Base-by-base conservation (phyloP, 306 rosid genomes). In the Castanopsis chinensis region DNA sequence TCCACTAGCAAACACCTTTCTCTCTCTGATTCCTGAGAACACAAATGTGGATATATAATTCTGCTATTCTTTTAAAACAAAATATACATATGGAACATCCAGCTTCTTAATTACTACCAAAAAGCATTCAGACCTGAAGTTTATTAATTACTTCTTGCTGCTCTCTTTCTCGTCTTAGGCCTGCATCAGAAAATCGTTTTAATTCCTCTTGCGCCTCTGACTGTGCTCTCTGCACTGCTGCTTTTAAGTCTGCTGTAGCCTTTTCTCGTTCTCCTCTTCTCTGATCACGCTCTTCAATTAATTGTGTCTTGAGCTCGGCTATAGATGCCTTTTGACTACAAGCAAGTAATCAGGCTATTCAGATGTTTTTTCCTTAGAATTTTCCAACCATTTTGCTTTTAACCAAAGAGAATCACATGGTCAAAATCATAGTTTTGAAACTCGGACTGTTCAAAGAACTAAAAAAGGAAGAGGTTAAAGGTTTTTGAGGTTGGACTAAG, bases 201-300 rank as follows among this genome's bases (percentile, higher is more conserved):
- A 88, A 68, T 82, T 92, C 99, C 75, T 91, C 95, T 75, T 92
- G 85, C 75, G 97, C 99, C 88, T 92, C 99, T 69, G 73, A 84
- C 65, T 92, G 97, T 77, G 85, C 91, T 90, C 88, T 94, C 76
- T 81, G 92, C 57, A 92, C 91, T 37, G 97, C 93, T 78, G 97
- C 82, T 81, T 92, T 94, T 76, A 94, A 80, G 86, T 94, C 99
- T 87, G 85, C 59, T 4, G 86, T 85, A 79, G 99, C 97, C 86
- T 90, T 92, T 85, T 91, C 97, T 71, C 97, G 90, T 76, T 94
- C 99, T 83, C 89, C 93, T 86, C 86, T 89, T 80, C 95, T 87
- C 82, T 90, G 95, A 30, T 82, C 88, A 69, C 87, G 87, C 81
- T 92, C 97, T 80, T 94, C 99, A 81, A 90, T 89, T 77, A 92